Percentiles rank a stretch among this genome's conserved stretches.
Conservation (phyloP, 2,329 filamentous ascomycete genomes). For the Lojkania enalia region DNA sequence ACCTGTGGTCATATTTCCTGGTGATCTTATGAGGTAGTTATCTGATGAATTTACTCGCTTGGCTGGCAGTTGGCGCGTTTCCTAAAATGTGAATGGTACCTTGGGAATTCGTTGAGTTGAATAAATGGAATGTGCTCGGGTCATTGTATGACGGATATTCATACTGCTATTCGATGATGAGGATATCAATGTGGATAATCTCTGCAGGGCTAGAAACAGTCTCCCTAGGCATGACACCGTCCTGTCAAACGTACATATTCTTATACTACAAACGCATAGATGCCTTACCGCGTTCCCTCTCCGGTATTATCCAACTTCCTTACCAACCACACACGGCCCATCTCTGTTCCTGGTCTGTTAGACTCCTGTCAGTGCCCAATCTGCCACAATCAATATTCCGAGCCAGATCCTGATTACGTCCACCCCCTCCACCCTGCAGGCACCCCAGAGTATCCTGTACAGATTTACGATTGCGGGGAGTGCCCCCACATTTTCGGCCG, state of each 20-base stretch:
- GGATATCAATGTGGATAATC: background rate
- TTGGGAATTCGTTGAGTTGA: background rate
- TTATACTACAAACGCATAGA: constrained; percentile 1
- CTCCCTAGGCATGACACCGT: background rate
- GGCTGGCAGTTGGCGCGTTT: too few relatives aligned
- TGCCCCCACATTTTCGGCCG: constrained; percentile 27
- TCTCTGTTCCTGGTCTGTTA: constrained; percentile 13
- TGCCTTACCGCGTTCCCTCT: constrained; percentile 18
- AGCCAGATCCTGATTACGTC: constrained; percentile 18
- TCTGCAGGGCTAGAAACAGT: background rate
- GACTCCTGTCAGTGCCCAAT: constrained; percentile 18
- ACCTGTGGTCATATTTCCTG: background rate
- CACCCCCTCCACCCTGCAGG: constrained; percentile 21
- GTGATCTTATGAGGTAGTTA: background rate
- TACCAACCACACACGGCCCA: constrained; percentile 16
- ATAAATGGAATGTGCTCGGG: background rate
- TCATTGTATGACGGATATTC: background rate
- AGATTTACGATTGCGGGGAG: constrained; percentile 11
- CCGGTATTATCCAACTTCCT: constrained; percentile 26
- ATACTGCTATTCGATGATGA: background rate
- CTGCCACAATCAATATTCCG: constrained; percentile 17
- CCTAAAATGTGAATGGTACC: too few relatives aligned
- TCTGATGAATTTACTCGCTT: background rate
- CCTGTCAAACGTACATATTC: background rate
- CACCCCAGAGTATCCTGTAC: constrained; percentile 21